These are phyloP conservation scores for Zymoseptoria crescenta DNA, from an alignment of 2,329 filamentous ascomycete species.

Conservation along the genomic window DNA sequence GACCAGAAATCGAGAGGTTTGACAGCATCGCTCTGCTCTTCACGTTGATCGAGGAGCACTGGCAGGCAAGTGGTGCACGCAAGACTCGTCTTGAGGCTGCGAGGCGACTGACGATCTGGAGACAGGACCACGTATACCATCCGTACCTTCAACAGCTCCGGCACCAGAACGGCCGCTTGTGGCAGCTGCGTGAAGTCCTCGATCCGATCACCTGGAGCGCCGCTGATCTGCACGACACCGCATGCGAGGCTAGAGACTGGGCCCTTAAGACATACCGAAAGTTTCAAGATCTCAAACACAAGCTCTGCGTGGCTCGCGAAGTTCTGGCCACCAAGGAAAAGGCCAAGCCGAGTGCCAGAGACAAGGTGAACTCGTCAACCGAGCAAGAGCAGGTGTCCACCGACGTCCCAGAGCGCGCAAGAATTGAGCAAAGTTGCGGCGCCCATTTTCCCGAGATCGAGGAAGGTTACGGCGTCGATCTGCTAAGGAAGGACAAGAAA, in stretches of 20 bases:
- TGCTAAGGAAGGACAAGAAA: neutral
- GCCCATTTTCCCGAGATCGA: neutral
- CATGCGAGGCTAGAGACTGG: neutral
- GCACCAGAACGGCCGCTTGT: neutral
- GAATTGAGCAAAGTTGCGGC: neutral
- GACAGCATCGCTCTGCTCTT: neutral
- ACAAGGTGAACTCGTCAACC: neutral
- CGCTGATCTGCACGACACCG: neutral
- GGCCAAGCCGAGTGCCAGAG: neutral
- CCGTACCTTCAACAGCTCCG: neutral
- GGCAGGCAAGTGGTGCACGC: neutral
- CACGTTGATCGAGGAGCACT: neutral
- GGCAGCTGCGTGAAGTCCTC: neutral
- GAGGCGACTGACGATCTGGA: neutral
- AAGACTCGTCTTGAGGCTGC: neutral
- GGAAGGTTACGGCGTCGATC: neutral
- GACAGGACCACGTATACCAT: neutral
- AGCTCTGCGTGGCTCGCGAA: neutral
- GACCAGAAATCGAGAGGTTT: neutral
- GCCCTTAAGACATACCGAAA: neutral
- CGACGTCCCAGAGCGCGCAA: neutral
- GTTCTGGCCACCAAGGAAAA: neutral
- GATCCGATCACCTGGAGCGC: neutral
- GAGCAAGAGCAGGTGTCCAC: neutral
- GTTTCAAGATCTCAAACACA: neutral